These are phyloP conservation scores for Zymoseptoria crescenta DNA, from an alignment of 2,329 filamentous ascomycete species.

Conservation along the genomic window DNA sequence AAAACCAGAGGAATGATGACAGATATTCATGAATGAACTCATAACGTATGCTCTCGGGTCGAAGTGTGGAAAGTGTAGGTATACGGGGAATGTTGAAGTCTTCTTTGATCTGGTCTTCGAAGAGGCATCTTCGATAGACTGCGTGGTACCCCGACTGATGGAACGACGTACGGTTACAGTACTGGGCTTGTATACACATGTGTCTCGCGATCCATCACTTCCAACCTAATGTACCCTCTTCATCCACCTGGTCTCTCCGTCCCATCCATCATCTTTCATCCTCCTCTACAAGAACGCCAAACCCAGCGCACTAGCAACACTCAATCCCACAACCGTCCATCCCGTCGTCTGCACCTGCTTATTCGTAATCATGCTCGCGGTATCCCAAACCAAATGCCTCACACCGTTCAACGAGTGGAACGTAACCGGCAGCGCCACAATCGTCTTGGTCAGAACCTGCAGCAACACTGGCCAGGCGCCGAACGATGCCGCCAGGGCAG, in stretches of 20 bases:
- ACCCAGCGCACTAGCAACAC: conserved; percentile 40
- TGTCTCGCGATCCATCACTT: not conserved
- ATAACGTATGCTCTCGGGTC: not conserved
- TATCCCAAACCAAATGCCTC: conserved; percentile 65
- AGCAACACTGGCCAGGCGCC: conserved; percentile 51
- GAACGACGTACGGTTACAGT: no score
- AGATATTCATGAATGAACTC: not conserved
- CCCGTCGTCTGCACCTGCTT: conserved; percentile 57
- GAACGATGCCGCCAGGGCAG: conserved; percentile 56
- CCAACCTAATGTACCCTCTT: not conserved
- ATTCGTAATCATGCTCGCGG: conserved; percentile 55
- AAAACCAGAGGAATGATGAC: not conserved
- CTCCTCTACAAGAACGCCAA: conserved; percentile 35
- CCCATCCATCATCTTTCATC: not conserved
- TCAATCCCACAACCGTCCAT: conserved; percentile 55
- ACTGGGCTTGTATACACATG: not conserved
- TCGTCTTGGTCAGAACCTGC: conserved; percentile 53
- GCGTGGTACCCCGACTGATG: no score
- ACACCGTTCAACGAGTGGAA: conserved; percentile 64
- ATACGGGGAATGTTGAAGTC: no score
- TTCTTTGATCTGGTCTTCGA: no score
- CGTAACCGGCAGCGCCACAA: conserved; percentile 56
- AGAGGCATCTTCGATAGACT: no score
- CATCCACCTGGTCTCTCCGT: not conserved
- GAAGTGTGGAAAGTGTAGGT: no score